Evolutionary conservation across 257 asterid genomes (phyloP).

Genomic region (Ophiorrhiza pumila): DNA sequence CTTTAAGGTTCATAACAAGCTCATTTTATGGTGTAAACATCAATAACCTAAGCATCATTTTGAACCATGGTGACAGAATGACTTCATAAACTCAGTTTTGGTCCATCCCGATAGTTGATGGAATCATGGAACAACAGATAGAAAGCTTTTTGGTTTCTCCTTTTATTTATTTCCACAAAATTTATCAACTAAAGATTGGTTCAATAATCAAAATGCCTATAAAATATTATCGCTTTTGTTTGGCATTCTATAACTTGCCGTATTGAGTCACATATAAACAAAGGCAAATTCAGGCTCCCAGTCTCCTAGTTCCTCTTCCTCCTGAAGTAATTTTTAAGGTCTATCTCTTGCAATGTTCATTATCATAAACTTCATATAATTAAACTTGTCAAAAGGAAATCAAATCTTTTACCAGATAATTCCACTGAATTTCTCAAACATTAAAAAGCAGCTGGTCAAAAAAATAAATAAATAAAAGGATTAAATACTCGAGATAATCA

Average conservation of each 20-base stretch:
- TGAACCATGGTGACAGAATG: too few species aligned
- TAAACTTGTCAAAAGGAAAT: neutral
- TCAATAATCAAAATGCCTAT: neutral
- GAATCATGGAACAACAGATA: too few species aligned
- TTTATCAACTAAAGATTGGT: neutral
- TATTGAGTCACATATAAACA: neutral
- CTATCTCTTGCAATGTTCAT: neutral
- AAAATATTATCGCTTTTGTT: neutral
- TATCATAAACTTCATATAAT: neutral
- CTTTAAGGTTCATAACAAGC: too few species aligned
- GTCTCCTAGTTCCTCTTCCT: neutral
- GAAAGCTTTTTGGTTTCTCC: neutral
- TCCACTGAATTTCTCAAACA: neutral
- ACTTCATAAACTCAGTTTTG: too few species aligned
- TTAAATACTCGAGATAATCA: too few species aligned
- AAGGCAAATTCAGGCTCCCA: neutral
- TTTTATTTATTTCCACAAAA: neutral
- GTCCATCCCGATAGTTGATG: too few species aligned
- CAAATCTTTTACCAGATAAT: neutral
- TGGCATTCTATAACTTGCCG: neutral
- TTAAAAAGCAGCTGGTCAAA: neutral
- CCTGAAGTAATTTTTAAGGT: neutral
- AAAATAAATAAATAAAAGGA: neutral
- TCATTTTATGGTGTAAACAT: too few species aligned
- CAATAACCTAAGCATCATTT: too few species aligned